phyloP scores from a whole-genome alignment of 768 basidiomycete genomes.

The Boletus coccyginus region DNA sequence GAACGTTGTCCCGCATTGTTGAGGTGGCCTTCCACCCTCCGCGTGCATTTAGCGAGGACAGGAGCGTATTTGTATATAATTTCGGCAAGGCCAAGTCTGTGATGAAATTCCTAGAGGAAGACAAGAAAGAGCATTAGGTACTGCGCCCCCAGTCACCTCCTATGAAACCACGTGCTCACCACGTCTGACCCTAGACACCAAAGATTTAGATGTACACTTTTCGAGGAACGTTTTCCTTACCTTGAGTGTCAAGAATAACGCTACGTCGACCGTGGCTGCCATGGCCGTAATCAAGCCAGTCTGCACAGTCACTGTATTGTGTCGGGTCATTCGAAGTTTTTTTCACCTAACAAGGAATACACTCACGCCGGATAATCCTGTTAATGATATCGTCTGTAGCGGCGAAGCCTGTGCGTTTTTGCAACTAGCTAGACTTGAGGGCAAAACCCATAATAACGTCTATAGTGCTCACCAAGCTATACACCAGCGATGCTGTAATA shows the following conservation, averaged over 20 bases:
- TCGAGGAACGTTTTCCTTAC: conserved; percentile 3
- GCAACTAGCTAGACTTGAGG: conserved; percentile 25
- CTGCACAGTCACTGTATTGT: conserved; percentile 26
- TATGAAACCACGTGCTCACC: neutral
- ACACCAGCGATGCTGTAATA: conserved; percentile 43
- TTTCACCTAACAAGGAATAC: neutral
- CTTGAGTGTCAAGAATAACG: conserved; percentile 12
- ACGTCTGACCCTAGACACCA: neutral
- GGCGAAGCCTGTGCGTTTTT: conserved; percentile 42
- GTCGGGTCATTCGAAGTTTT: neutral
- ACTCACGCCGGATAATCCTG: conserved; percentile 40
- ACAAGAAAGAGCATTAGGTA: neutral
- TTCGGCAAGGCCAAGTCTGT: conserved; percentile 28
- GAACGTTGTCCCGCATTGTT: neutral
- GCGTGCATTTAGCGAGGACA: conserved; percentile 22
- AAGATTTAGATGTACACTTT: neutral
- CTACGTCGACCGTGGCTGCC: conserved; percentile 16
- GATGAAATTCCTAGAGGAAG: conserved; percentile 12
- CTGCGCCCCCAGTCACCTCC: no score
- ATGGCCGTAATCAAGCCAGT: conserved; percentile 20
- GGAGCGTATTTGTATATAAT: conserved; percentile 24
- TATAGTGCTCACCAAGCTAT: conserved; percentile 36
- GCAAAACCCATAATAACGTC: neutral
- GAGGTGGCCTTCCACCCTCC: conserved; percentile 17
- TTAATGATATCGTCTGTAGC: conserved; percentile 38